phyloP scores from a whole-genome alignment of 345 rosid species.

The Syzygium aromaticum region DNA sequence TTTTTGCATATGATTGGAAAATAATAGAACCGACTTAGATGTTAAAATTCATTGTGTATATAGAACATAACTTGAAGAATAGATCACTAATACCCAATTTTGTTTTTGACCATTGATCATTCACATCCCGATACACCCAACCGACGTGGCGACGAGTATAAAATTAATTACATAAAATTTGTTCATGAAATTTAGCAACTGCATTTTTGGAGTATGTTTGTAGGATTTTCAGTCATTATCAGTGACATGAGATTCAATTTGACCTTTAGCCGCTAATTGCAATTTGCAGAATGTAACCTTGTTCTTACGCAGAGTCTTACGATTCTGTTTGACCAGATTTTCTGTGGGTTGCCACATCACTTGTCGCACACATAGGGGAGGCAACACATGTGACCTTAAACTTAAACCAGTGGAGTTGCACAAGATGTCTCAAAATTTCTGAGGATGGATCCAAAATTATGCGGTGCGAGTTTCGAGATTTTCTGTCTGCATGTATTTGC shows the following conservation, averaged over 20 bases:
- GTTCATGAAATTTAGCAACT: not conserved
- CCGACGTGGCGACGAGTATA: not conserved
- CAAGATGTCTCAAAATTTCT: not conserved
- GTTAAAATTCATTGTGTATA: not conserved
- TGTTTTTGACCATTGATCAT: not conserved
- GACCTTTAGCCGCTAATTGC: not conserved
- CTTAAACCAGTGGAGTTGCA: not conserved
- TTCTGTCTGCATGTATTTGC: not conserved
- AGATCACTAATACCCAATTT: not conserved
- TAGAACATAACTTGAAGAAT: not conserved
- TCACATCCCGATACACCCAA: fast-evolving
- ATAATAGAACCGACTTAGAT: not conserved
- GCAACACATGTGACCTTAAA: not conserved
- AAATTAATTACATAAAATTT: not conserved
- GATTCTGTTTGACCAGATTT: not conserved
- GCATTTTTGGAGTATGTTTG: not conserved
- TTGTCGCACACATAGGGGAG: not conserved
- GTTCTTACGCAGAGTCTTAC: not conserved
- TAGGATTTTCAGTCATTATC: not conserved
- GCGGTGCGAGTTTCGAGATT: not conserved
- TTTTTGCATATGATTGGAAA: too few species aligned
- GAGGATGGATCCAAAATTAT: not conserved
- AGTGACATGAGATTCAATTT: not conserved
- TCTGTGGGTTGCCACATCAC: not conserved
- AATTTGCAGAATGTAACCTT: not conserved